Conservation (phyloP, 2,329 filamentous ascomycete species). For the Akanthomyces dipterigenus region DNA sequence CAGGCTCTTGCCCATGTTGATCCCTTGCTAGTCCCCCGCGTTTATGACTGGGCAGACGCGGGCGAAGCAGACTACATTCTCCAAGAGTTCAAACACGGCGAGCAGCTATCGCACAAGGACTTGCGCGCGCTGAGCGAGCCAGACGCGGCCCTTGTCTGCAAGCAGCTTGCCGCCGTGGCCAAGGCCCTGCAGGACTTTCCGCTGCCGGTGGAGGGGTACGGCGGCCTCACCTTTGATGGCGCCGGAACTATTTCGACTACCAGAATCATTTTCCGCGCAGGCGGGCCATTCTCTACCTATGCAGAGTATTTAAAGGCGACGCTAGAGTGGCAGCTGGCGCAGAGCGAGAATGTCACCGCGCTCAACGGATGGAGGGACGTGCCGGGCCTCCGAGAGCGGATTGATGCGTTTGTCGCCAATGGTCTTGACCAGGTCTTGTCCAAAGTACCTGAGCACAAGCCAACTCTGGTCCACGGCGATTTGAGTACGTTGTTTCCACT, state of each 20-base stretch:
- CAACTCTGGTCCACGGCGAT: constrained; percentile 8
- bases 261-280: neutral
- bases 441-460: neutral
- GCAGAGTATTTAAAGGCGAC: constrained; percentile 3
- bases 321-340: constrained; percentile 1
- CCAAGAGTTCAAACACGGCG: constrained; percentile 6
- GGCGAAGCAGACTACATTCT: neutral
- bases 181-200: constrained; percentile 1
- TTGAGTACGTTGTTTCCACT: neutral
- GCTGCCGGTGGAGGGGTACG: constrained; percentile 1
- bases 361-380: constrained; percentile 1
- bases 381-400: constrained; percentile 1
- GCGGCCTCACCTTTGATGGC: constrained; percentile 9
- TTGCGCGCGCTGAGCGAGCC: neutral
- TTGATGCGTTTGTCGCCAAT: neutral
- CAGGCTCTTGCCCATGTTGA: neutral
- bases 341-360: neutral
- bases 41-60: constrained; percentile 4
- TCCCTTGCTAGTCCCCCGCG: neutral
- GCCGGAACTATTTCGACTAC: neutral
- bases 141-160: neutral
- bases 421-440: neutral
- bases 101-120: neutral
- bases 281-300: constrained; percentile 6
- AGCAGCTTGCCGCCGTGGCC: neutral